phyloP scores from a whole-genome alignment of 306 rosid species.

The Trifolium repens region DNA sequence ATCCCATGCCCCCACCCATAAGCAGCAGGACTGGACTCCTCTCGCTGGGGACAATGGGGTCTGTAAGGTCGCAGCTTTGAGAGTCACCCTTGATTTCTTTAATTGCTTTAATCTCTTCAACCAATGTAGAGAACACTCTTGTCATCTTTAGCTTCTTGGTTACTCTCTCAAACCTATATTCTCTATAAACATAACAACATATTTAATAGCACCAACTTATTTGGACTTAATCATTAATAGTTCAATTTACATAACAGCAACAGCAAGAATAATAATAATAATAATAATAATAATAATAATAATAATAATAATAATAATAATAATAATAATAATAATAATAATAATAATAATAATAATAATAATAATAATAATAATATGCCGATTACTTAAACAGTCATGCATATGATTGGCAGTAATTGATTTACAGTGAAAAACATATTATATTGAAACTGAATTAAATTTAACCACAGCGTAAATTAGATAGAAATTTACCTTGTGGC shows the following conservation, averaged over 20 bases:
- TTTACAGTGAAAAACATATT: not conserved
- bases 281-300: too few species aligned
- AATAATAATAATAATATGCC: not conserved
- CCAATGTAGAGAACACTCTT: conserved; percentile 71
- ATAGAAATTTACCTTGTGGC: conserved; percentile 70
- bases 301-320: too few species aligned
- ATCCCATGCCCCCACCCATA: conserved; percentile 99
- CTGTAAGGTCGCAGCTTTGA: conserved; percentile 43
- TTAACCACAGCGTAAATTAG: not conserved
- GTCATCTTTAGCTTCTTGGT: conserved; percentile 63
- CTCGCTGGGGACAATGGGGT: conserved; percentile 54
- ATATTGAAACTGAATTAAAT: not conserved
- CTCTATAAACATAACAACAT: conserved; percentile 41
- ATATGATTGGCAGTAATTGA: not conserved
- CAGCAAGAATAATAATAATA: too few species aligned
- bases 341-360: too few species aligned
- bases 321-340: too few species aligned
- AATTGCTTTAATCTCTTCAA: conserved; percentile 84
- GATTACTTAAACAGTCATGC: not conserved
- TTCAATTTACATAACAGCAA: not conserved
- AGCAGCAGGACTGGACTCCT: conserved; percentile 85
- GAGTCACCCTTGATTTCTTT: conserved; percentile 65
- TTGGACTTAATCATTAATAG: not conserved
- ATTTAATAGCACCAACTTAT: not conserved
- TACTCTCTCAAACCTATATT: conserved; percentile 71